These are phyloP conservation scores for Kodamaea kaohsiungensis DNA, from an alignment of 805 yeast genomes.

Conservation along the genomic window DNA sequence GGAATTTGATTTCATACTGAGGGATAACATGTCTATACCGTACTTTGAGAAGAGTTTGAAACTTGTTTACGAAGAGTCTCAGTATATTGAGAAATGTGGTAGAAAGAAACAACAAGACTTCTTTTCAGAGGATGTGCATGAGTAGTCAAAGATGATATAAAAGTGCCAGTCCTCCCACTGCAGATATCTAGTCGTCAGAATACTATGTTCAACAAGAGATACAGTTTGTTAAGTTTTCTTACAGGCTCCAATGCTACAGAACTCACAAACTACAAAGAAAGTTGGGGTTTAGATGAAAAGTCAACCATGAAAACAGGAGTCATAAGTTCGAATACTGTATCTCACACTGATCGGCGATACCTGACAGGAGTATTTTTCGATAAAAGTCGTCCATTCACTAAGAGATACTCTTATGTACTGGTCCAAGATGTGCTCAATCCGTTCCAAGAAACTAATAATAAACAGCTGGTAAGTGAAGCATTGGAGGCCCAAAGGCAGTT, in stretches of 20 bases:
- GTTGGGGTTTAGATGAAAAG: neutral
- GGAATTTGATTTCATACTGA: slow-evolving; percentile 31
- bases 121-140: neutral
- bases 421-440: neutral
- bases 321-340: neutral
- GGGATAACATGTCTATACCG: slow-evolving; percentile 28
- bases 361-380: neutral
- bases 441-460: neutral
- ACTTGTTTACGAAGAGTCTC: slow-evolving; percentile 25
- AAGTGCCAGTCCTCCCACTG: neutral
- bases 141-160: neutral
- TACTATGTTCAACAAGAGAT: neutral
- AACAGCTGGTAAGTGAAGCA: neutral
- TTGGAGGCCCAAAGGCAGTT: neutral
- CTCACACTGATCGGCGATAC: neutral
- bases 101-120: neutral
- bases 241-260: neutral
- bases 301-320: neutral
- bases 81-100: slow-evolving; percentile 13
- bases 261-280: neutral
- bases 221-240: neutral
- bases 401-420: neutral
- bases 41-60: slow-evolving; percentile 20
- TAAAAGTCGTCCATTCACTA: neutral
- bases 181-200: neutral